phyloP scores from a whole-genome alignment of 2,329 filamentous ascomycete species.

The Hypoxylon sp. region DNA sequence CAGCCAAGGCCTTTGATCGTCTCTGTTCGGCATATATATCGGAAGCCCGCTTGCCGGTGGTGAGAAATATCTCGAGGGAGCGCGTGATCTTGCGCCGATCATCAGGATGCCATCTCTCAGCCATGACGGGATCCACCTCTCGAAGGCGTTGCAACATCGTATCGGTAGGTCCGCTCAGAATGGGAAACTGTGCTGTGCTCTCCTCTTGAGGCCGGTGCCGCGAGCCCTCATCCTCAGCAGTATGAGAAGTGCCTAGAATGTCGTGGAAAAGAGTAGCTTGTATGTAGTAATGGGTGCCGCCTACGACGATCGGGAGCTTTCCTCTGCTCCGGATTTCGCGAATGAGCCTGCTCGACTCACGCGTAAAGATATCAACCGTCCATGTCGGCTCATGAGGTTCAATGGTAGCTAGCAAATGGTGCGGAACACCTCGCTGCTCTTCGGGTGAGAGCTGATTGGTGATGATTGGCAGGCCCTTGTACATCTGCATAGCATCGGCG shows the following conservation, averaged over 20 bases:
- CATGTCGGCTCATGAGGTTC: constrained; percentile 79
- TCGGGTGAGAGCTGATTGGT: constrained; percentile 86
- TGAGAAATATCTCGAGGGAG: constrained; percentile 88
- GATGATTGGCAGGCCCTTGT: constrained; percentile 88
- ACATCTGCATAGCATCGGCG: constrained; percentile 97
- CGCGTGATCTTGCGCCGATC: constrained; percentile 89
- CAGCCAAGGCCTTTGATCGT: constrained; percentile 43
- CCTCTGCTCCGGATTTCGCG: constrained; percentile 79
- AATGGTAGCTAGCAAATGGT: constrained; percentile 87
- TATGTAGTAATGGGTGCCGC: constrained; percentile 95
- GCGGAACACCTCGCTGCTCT: constrained; percentile 81
- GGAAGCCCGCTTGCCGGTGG: constrained; percentile 81
- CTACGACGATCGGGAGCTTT: constrained; percentile 87
- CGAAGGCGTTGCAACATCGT: constrained; percentile 75
- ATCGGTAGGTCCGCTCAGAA: constrained; percentile 75
- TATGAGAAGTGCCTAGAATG: constrained; percentile 59
- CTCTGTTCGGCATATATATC: constrained; percentile 86
- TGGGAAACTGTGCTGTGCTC: constrained; percentile 64
- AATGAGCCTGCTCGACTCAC: constrained; percentile 73
- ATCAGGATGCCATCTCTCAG: constrained; percentile 90
- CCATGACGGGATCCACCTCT: constrained; percentile 89
- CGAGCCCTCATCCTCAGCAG: constrained; percentile 47
- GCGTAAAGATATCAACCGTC: constrained; percentile 80
- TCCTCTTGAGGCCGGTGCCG: constrained; percentile 45
- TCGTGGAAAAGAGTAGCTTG: constrained; percentile 87